Evolutionary conservation across 176 grass and related monocot species (phyloP).

Genomic region (Oryza coarctata): DNA sequence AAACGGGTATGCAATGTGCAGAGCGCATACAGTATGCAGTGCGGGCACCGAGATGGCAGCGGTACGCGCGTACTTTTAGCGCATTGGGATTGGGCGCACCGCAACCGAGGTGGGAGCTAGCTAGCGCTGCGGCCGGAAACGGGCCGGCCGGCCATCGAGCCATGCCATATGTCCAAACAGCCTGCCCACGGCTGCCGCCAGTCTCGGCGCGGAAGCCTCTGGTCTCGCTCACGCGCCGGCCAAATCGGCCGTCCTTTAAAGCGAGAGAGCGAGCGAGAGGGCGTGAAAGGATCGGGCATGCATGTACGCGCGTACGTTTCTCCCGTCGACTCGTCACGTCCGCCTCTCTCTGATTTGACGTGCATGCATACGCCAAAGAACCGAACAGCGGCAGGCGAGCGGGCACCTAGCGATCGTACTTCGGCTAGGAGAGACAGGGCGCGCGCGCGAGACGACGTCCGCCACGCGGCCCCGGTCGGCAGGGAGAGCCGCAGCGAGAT

Average conservation of each 20-base stretch:
- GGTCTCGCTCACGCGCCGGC: not conserved
- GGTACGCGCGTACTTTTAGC: not conserved
- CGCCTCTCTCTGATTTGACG: not conserved
- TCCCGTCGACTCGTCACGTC: conserved; percentile 6
- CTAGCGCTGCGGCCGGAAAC: not conserved
- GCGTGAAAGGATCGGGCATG: not conserved
- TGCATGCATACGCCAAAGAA: not conserved
- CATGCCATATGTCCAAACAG: not conserved
- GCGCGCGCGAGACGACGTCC: not conserved
- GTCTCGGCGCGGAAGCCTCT: not conserved
- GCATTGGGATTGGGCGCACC: conserved; percentile 30
- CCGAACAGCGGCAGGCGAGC: not conserved
- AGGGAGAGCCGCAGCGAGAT: not conserved
- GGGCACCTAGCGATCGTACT: not conserved
- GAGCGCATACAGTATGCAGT: not conserved
- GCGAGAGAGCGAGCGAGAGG: too few relatives aligned
- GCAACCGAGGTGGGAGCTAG: conserved; percentile 36
- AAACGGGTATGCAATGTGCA: not conserved
- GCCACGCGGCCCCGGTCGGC: not conserved
- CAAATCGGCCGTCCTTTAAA: not conserved
- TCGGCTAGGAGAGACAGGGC: not conserved
- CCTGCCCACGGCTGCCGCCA: not conserved
- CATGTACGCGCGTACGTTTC: not conserved
- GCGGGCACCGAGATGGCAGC: not conserved
- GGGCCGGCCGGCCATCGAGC: not conserved